Evolutionary conservation across 495 filamentous ascomycete genomes (phyloP), one percentile per base, ranked within the genome.

Genomic region (Aspergillus carlsbadensis): DNA sequence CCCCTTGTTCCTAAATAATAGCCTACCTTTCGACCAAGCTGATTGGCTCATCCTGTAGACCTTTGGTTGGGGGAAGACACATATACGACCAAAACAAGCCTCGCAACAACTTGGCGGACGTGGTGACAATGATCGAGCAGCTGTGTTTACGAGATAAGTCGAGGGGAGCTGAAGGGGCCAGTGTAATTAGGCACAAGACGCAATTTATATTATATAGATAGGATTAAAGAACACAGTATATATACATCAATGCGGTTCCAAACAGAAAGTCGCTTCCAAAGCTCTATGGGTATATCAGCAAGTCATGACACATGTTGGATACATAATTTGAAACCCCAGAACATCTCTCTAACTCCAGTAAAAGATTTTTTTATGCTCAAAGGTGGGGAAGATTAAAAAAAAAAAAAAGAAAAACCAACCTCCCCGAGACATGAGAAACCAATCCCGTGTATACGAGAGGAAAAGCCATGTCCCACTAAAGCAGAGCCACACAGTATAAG

Each of bases 401-500:
- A 56, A 43, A 18, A 52, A 56, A 24, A 57, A 47, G 52, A 36
- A 34, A 53, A 35, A 37, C 31, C 13, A 55, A 18, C 54, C 31
- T 46, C 45, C 26, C 57, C 46, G 59, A 40, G 48, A 55, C 60
- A 65, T 63, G 60, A 60, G 60, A 65, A 65, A 63, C 63, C 64
- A 61, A 65, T 66, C 63, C 46, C 59, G 63, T 54, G 40, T 18
- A 55, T 21, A 48, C 59, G 60, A 61, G 60, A 65, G 63, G 63
- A 68, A 70, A 68, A 70, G 65, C 44, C 63, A 70, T 70, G 62
- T 59, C 60, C 18, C 56, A 41, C 61, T 58, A 63, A 64, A 65
- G 59, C 56, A 65, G 57, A 61, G 40, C 35, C 29, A 26, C 6
- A 50, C 48, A 54, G 35, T 51, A 34, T 45, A 57, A 48, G 21